Evolutionary conservation across 1,139 yeast genomes (phyloP).

Genomic region (Yarrowia galli): DNA sequence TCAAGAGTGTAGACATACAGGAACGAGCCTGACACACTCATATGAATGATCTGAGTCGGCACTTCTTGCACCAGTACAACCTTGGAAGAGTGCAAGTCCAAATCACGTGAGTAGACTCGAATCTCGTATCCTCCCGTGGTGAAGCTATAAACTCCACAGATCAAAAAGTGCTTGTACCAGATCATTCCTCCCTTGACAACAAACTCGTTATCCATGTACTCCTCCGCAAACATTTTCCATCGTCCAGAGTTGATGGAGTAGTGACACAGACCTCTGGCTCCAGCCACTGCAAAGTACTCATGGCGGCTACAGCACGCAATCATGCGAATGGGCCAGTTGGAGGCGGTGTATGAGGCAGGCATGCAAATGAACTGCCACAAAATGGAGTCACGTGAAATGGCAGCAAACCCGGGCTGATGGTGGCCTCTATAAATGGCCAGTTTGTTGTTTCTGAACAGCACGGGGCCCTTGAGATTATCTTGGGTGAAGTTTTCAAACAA

Average conservation of each 20-base stretch:
- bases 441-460: constrained; percentile 51
- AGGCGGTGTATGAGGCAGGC: constrained; percentile 53
- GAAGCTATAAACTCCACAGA: constrained; percentile 49
- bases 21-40: constrained; percentile 47
- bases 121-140: constrained; percentile 47
- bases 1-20: constrained; percentile 50
- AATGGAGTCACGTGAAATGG: constrained; percentile 52
- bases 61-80: constrained; percentile 45
- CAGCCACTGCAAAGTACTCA: constrained; percentile 55
- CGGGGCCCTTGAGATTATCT: constrained; percentile 50
- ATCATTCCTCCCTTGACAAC: constrained; percentile 55
- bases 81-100: constrained; percentile 48
- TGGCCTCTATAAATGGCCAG: constrained; percentile 53
- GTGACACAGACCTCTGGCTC: constrained; percentile 54
- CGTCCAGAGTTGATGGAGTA: constrained; percentile 52
- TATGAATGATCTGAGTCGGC: constrained; percentile 47
- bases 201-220: constrained; percentile 51
- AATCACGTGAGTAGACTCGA: constrained; percentile 52
- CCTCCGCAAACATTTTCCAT: constrained; percentile 54
- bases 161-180: constrained; percentile 54
- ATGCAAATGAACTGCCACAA: constrained; percentile 53
- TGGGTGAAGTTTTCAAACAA: constrained; percentile 47
- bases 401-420: constrained; percentile 51
- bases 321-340: constrained; percentile 54
- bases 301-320: constrained; percentile 54